Evolutionary conservation across 2,329 filamentous ascomycete genomes (phyloP).

Genomic region (Xylariaceae sp.): DNA sequence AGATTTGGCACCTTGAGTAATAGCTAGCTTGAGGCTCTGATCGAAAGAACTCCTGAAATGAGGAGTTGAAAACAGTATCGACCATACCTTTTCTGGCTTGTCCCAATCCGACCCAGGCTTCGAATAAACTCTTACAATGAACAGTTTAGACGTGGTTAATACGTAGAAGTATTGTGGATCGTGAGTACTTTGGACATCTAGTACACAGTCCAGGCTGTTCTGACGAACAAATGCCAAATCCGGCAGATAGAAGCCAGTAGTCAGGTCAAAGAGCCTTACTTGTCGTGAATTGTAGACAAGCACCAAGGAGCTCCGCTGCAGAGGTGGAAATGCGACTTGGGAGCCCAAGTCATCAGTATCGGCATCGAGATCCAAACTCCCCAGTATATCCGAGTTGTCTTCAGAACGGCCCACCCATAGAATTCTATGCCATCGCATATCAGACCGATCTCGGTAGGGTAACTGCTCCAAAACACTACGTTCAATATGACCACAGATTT

Average conservation of each 20-base stretch:
- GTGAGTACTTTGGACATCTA: conserved; percentile 38
- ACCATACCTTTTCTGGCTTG: conserved; percentile 31
- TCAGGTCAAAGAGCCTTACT: conserved; percentile 40
- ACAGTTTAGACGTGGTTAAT: conserved; percentile 40
- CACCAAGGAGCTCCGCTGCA: conserved; percentile 66
- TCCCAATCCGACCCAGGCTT: conserved; percentile 29
- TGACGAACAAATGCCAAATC: conserved; percentile 35
- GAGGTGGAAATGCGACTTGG: conserved; percentile 39
- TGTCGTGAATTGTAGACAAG: conserved; percentile 41
- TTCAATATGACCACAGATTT: conserved; percentile 52
- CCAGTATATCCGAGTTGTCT: conserved; percentile 39
- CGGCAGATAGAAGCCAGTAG: conserved; percentile 35
- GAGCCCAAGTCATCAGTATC: conserved; percentile 32
- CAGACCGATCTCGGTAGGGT: conserved; percentile 40
- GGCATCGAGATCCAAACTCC: conserved; percentile 47
- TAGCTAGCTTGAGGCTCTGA: conserved; percentile 48
- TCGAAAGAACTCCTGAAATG: conserved; percentile 52
- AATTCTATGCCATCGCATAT: conserved; percentile 51
- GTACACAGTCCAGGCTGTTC: conserved; percentile 33
- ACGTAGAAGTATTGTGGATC: conserved; percentile 42
- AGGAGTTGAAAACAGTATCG: conserved; percentile 51
- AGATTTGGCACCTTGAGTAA: conserved; percentile 39
- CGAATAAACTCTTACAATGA: conserved; percentile 36
- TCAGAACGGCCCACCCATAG: conserved; percentile 48
- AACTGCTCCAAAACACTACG: conserved; percentile 47